These are phyloP conservation scores for Neofusicoccum laricinum DNA, from an alignment of 2,329 filamentous ascomycete species.

Conservation along the genomic window DNA sequence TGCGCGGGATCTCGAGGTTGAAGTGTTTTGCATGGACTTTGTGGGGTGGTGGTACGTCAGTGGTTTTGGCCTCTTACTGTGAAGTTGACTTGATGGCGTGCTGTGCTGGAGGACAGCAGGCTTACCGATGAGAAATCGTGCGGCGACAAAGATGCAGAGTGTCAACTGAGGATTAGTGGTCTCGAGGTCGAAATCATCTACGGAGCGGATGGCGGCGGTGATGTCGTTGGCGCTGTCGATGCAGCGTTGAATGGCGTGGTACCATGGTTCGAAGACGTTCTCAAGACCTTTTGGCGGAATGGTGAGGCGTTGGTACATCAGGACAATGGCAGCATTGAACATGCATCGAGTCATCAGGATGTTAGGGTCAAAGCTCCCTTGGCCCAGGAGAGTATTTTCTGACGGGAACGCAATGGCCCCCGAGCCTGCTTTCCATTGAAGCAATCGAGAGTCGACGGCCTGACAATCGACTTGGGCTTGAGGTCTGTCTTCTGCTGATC, in stretches of 20 bases:
- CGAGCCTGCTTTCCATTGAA: conserved; percentile 25
- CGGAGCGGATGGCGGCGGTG: conserved; percentile 22
- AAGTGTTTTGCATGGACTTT: conserved; percentile 27
- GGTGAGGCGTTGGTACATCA: conserved; percentile 25
- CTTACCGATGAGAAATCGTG: conserved; percentile 25
- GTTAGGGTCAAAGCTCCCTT: conserved; percentile 25
- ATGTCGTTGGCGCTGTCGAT: conserved; percentile 28
- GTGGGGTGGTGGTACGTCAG: background rate
- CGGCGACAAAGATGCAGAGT: conserved; percentile 26
- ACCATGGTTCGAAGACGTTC: conserved; percentile 26
- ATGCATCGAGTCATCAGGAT: conserved; percentile 25
- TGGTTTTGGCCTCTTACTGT: too few species aligned
- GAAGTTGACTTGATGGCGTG: too few species aligned
- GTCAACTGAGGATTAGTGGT: conserved; percentile 25
- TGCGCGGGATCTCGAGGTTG: conserved; percentile 23
- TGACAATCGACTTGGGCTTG: conserved; percentile 25
- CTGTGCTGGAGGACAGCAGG: background rate
- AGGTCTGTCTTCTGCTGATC: conserved; percentile 23
- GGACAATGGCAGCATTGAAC: conserved; percentile 26
- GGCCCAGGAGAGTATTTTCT: background rate
- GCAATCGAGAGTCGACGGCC: conserved; percentile 24
- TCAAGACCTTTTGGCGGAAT: conserved; percentile 23
- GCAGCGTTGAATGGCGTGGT: conserved; percentile 28
- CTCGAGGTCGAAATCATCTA: conserved; percentile 24
- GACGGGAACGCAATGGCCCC: conserved; percentile 20